These are phyloP conservation scores for Lepidium didymum DNA, from an alignment of 345 rosid genomes.

Conservation along the genomic window DNA sequence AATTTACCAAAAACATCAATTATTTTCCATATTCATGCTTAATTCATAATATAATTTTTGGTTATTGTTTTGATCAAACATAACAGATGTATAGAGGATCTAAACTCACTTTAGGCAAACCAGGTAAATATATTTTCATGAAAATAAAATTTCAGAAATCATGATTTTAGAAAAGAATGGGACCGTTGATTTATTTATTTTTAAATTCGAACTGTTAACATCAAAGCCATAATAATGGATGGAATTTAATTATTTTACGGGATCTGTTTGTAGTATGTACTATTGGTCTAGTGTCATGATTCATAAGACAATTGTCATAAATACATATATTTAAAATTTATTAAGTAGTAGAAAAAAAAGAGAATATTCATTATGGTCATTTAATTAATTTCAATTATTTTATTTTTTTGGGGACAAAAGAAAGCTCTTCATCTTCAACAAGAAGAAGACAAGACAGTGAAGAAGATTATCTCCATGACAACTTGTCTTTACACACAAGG, in stretches of 20 bases:
- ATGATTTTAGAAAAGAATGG: slow-evolving; percentile 8
- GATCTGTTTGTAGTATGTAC: slow-evolving; percentile 29
- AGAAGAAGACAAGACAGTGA: slow-evolving; percentile 36
- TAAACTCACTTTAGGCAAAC: slow-evolving; percentile 59
- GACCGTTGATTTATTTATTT: slow-evolving; percentile 11
- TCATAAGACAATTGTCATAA: slow-evolving; percentile 28
- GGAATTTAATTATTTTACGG: slow-evolving; percentile 25
- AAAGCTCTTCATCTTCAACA: slow-evolving; percentile 26
- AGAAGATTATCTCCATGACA: slow-evolving; percentile 26
- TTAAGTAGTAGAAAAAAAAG: not conserved
- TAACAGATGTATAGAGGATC: slow-evolving; percentile 93
- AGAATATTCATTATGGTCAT: slow-evolving; percentile 5
- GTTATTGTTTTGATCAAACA: not conserved
- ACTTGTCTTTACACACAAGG: slow-evolving; percentile 25
- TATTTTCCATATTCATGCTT: not conserved
- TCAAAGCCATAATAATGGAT: slow-evolving; percentile 24
- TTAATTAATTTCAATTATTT: not conserved
- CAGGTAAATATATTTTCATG: slow-evolving; percentile 44
- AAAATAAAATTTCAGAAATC: not conserved
- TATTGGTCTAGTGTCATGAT: slow-evolving; percentile 31
- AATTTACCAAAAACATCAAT: not conserved
- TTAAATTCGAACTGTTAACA: slow-evolving; percentile 17
- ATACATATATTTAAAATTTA: not conserved
- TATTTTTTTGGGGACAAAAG: slow-evolving; percentile 1
- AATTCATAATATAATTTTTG: not conserved